These are phyloP conservation scores for Bretziella fagacearum DNA, from an alignment of 2,329 filamentous ascomycete genomes.

Conservation along the genomic window DNA sequence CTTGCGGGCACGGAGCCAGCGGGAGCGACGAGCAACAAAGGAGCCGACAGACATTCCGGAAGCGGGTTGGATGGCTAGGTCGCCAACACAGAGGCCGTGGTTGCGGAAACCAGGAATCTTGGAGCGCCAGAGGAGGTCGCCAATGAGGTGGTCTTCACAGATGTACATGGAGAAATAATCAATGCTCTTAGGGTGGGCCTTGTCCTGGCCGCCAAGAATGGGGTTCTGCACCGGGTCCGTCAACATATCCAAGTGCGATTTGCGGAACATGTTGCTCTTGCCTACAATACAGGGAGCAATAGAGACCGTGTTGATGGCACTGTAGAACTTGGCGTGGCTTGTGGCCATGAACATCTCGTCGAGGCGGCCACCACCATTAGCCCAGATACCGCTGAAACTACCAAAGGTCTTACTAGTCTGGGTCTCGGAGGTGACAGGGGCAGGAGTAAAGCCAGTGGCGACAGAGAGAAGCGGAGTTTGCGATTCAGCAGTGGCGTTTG, in stretches of 20 bases:
- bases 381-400: constrained; percentile 20
- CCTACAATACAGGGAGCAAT: constrained; percentile 87
- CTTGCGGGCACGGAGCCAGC: constrained; percentile 87
- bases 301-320: constrained; percentile 83
- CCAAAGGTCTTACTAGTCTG: neutral
- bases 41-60: constrained; percentile 58
- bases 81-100: constrained; percentile 69
- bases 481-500: constrained; percentile 6
- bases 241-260: constrained; percentile 67
- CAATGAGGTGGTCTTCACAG: constrained; percentile 93
- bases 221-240: constrained; percentile 34
- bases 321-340: constrained; percentile 92
- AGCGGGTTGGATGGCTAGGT: constrained; percentile 81
- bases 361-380: constrained; percentile 56
- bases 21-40: constrained; percentile 64
- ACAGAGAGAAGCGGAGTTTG: constrained; percentile 5
- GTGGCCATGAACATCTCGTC: constrained; percentile 94
- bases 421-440: neutral
- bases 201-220: constrained; percentile 20
- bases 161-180: constrained; percentile 93
- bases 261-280: constrained; percentile 97
- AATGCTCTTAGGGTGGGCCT: constrained; percentile 43
- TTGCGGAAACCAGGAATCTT: constrained; percentile 48
- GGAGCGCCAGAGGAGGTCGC: constrained; percentile 75
- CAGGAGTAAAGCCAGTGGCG: constrained; percentile 1